Base-by-base conservation (phyloP, 169 alveolate species). In the Plasmodium coatneyi region DNA sequence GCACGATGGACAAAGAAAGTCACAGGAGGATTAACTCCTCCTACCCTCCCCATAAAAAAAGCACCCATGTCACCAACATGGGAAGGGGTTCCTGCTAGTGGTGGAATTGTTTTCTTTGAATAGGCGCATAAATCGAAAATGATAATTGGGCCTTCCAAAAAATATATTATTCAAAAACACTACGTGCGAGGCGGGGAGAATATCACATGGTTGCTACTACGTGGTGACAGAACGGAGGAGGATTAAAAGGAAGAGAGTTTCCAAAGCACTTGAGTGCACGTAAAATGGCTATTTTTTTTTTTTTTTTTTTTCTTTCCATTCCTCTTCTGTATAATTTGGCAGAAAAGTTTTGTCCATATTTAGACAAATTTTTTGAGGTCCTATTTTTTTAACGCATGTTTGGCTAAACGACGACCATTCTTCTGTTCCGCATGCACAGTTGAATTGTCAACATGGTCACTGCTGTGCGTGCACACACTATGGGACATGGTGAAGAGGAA, bases 191-290 rank as follows among this genome's bases (percentile, higher is more conserved):
- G 60, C 14, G 60, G 22, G 60, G 60, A 49, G 60, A 49, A 14
- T 49, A 46, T 14, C 60, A 49, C 60, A 49, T 16, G 60, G 60
- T 49, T 49, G 60, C 19, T 49, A 49, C 60, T 49, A 3, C 60
- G 22, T 49, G 22, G 3, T 49, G 60, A 49, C 60, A 49, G 22
- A 49, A 3, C 60, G 60, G 60, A 16, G 22, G 60, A 49, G 76
- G 76, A 3, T 14, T 83, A 54, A 36, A 70, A 22, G 6, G 25
- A 30, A 56, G 12, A 82, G 32, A 49, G 22, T 80, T 83, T 25
- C 78, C 36, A 39, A 9, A 83, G 93, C 93, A 86, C 93, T 86
- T 74, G 72, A 14, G 25, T 86, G 93, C 93, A 86, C 93, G n/a
- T n/a, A n/a, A n/a, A n/a, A n/a, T n/a, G 34, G 60, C 86, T 32